Evolutionary conservation across 352 stramenopile genomes (phyloP), one percentile per base, ranked within the genome.

Genomic region (Phytophthora crassamura): DNA sequence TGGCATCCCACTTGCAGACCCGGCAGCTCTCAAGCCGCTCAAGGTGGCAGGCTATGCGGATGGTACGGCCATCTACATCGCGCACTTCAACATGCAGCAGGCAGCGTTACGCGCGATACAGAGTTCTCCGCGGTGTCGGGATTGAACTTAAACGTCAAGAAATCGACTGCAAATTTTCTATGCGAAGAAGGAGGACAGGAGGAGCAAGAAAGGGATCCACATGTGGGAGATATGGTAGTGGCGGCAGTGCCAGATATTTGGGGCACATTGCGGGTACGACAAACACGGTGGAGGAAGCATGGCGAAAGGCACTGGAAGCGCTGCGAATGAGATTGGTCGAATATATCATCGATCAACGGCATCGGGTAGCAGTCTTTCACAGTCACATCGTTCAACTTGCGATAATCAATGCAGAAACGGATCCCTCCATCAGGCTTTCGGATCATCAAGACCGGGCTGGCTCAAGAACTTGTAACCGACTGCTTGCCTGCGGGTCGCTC

Each of bases 11-110:
- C 52, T 51, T 2, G 28, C 18, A 4, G 9, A 33, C 3, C n/a
- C 9, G 6, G n/a, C 3, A 25, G 8, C 8, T n/a, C 9, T 10
- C 14, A 20, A 6, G 11, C 7, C 16, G 14, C 39, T 60, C 10
- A 41, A 25, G 43, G 22, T 60, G 7, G 52, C 45, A 4, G 45
- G 57, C 0, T 64, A 64, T 39, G 45, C 46, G 12, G 57, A 64
- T 5, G 38, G 53, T 22, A 54, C 47, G 7, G 47, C 57, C 1
- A 58, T 58, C 3, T 65, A 65, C 8, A 40, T 59, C 0, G 12
- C 20, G 1, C 0, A 42, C 11, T 16, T 15, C 1, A 4, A n/a
- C 3, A 42, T 55, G 43, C 45, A 64, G 12, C 18, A 20, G 11
- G 7, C 9, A 5, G 55, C n/a, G 0, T 10, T 64, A 3, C 1